Evolutionary conservation across 441 rosid genomes (phyloP), one percentile per base, ranked within the genome.

Genomic region (California macrophylla): DNA sequence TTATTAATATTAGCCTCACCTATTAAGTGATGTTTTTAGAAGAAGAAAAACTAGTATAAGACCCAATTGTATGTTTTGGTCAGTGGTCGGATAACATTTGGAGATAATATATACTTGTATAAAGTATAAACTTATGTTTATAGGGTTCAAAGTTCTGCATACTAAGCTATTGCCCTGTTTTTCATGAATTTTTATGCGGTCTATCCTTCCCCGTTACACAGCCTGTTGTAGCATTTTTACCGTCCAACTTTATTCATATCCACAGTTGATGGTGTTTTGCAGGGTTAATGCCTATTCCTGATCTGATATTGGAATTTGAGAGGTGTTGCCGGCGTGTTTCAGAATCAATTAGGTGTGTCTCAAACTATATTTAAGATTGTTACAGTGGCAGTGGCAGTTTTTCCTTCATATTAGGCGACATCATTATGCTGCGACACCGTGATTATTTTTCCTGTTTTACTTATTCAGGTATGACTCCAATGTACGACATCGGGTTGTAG

Each of bases 221-320:
- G 47, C 71, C 60, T 29, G 60, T 63, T 26, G 36, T 64, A 66
- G 26, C 34, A 64, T 66, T 70, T 50, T 52, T 42, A 21, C 47
- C 10, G 47, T 26, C 26, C 32, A 47, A 8, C 10, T 21, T 26
- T 8, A 65, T 71, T 2, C 12, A 66, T 63, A 52, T 34, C 23
- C 8, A 32, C 26, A n/a, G 26, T 25, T 8, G 24, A 64, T 45
- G 66, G 62, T 68, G 64, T 71, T 81, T 36, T 79, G 74, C 90
- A 94, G 98, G 96, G 72, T 67, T 94, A 80, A 94, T 94, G 84
- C 76, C 93, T 60, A 85, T 92, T 79, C 89, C 94, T 66, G 93
- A 86, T 82, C 86, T 94, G 69, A 92, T 94, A 81, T 74, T 87
- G 73, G 79, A 83, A 80, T 89, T 94, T 83, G 99, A 94, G 83